Conservation (phyloP, 352 stramenopile genomes). For the Pelagophyceae sp. region DNA sequence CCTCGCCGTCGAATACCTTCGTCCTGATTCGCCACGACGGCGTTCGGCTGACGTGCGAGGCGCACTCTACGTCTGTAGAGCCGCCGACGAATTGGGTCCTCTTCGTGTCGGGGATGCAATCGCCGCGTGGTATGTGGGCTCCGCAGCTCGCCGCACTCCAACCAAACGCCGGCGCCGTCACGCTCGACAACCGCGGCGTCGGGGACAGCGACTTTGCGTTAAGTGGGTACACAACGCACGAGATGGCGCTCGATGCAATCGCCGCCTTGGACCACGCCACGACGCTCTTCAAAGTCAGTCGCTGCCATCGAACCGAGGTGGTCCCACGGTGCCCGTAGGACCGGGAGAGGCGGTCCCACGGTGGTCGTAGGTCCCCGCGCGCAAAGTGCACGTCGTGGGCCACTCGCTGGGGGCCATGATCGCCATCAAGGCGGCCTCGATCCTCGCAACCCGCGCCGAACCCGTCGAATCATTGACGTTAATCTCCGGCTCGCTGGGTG, state of each 20-base stretch:
- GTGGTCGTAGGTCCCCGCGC: neutral
- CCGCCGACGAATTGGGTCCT: no score
- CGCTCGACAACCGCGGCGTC: neutral
- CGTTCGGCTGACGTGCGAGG: no score
- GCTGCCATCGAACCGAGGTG: no score
- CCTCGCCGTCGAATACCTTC: no score
- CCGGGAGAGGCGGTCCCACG: no score
- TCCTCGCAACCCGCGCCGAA: neutral
- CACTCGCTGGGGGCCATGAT: neutral
- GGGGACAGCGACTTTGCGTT: neutral
- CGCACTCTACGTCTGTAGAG: no score
- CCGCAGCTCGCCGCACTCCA: neutral
- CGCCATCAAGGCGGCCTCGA: neutral
- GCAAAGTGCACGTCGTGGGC: neutral
- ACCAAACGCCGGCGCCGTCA: neutral
- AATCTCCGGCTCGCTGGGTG: neutral
- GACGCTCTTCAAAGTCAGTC: neutral
- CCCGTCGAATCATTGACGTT: neutral
- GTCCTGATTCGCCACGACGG: no score
- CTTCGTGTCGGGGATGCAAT: neutral
- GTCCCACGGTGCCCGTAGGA: no score
- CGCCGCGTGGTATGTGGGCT: neutral
- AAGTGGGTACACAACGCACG: neutral
- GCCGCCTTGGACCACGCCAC: neutral
- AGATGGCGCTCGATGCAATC: neutral